These are phyloP conservation scores for Aspergillus sp. DNA, from an alignment of 2,329 filamentous ascomycete species.

Conservation along the genomic window DNA sequence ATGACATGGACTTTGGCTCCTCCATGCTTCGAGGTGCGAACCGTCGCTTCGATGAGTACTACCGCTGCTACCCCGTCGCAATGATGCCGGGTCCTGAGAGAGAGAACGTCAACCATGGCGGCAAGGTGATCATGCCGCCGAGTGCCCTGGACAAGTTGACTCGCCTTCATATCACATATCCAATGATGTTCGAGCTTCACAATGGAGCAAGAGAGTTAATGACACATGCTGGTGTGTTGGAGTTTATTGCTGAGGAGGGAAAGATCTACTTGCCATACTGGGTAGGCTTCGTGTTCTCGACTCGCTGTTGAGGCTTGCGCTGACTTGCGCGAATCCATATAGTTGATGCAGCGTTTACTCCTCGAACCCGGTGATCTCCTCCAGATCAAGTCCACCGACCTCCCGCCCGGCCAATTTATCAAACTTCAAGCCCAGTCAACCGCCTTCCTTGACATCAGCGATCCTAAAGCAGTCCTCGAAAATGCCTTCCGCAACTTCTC, in stretches of 20 bases:
- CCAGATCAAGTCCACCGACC: constrained; percentile 88
- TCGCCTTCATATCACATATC: constrained; percentile 91
- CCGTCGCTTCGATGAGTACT: constrained; percentile 96
- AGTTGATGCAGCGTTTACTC: constrained; percentile 89
- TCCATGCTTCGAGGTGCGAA: constrained; percentile 47
- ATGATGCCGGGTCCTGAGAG: constrained; percentile 91
- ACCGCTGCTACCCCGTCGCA: constrained; percentile 88
- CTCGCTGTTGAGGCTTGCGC: background rate
- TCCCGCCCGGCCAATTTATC: constrained; percentile 84
- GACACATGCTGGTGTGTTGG: constrained; percentile 89
- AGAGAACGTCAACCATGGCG: constrained; percentile 86
- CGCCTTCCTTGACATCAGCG: constrained; percentile 91
- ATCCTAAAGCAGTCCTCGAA: constrained; percentile 94
- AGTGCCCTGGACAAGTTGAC: constrained; percentile 96
- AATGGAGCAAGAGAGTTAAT: constrained; percentile 74
- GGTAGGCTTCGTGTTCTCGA: constrained; percentile 48
- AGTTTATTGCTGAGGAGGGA: constrained; percentile 96
- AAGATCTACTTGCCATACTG: constrained; percentile 94
- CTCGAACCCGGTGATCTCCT: constrained; percentile 91
- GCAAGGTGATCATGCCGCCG: constrained; percentile 95
- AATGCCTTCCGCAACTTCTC: constrained; percentile 95
- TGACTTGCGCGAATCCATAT: constrained; percentile 1
- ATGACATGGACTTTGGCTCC: constrained; percentile 46
- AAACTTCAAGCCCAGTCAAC: constrained; percentile 93
- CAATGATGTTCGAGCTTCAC: constrained; percentile 90